Evolutionary conservation across 2,329 filamentous ascomycete species (phyloP), one percentile per base, ranked within the genome.

Genomic region (Aspergillus versicolor): DNA sequence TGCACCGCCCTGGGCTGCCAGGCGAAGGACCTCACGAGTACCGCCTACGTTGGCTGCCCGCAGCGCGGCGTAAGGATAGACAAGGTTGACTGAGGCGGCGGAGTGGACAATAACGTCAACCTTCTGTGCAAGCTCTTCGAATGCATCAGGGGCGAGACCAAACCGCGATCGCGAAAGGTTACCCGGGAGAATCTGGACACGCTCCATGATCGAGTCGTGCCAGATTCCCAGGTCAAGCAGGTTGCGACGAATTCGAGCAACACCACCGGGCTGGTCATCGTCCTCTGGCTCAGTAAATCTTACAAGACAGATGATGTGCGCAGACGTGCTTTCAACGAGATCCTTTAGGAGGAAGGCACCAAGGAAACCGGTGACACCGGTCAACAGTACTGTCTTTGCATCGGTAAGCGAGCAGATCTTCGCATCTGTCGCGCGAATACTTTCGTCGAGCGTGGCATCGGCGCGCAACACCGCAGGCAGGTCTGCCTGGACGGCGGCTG

Each of bases 21-120:
- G 78, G 43, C 89, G 87, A 51, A 93, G 73, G 40, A 92, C 83
- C 69, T 92, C 89, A 42, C 84, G 79, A 0, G 89, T 92, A n/a
- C 90, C 90, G n/a, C 84, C 85, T 2, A 93, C 87, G 63, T 93
- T 93, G 56, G 89, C 84, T 50, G 82, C 84, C 52, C 89, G 83
- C 63, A 93, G 77, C 0, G 89, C 88, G 42, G 89, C 90, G 63
- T 92, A 92, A 0, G 90, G 89, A 63, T 93, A 92, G 0, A 93
- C 88, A 48, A 93, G 77, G 68, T 91, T 91, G 67, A 93, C 90
- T 0, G 87, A 89, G 5, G 90, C 90, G 24, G 86, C 90, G 37
- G 89, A 87, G 68, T 93, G 90, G 1, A 92, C 80, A 56, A 93
- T 88, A 37, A 91, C 89, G 60, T 92, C 81, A 1, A 90, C 80